phyloP scores from a whole-genome alignment of 495 filamentous ascomycete species.

The Talaromyces proteolyticus region DNA sequence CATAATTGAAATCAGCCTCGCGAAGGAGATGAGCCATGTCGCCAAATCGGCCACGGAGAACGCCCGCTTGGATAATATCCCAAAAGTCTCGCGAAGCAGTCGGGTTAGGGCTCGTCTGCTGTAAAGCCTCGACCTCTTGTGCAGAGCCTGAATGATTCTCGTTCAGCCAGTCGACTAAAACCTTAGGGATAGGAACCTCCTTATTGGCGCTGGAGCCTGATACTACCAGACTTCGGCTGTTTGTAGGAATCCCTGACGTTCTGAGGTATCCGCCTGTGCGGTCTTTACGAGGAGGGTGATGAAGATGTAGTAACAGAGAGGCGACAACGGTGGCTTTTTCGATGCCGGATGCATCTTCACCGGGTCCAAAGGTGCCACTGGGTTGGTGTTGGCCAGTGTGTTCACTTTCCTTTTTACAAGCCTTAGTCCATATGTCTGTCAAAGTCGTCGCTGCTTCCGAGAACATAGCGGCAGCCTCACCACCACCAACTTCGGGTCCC shows the following conservation, averaged over 20 bases:
- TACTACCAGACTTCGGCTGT: slow-evolving; percentile 22
- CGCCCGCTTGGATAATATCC: slow-evolving; percentile 62
- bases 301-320: slow-evolving; percentile 63
- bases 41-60: slow-evolving; percentile 64
- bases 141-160: slow-evolving; percentile 57
- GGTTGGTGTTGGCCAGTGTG: slow-evolving; percentile 37
- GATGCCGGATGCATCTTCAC: slow-evolving; percentile 47
- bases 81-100: slow-evolving; percentile 71
- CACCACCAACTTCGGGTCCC: slow-evolving; percentile 43
- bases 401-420: slow-evolving; percentile 30
- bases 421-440: slow-evolving; percentile 51
- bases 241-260: slow-evolving; percentile 21
- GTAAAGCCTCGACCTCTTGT: slow-evolving; percentile 53
- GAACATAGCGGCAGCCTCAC: slow-evolving; percentile 48
- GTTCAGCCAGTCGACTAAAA: slow-evolving; percentile 75
- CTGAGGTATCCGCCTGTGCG: too few relatives aligned
- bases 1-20: slow-evolving; percentile 68
- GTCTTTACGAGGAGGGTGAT: slow-evolving; percentile 56
- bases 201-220: slow-evolving; percentile 29
- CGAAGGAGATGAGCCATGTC: slow-evolving; percentile 58
- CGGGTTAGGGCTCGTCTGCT: slow-evolving; percentile 58
- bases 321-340: slow-evolving; percentile 71
- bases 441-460: slow-evolving; percentile 50
- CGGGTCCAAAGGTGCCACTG: slow-evolving; percentile 55
- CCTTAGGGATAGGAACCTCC: slow-evolving; percentile 55